Conservation (phyloP, 768 basidiomycete genomes). For the Candolleomyces eurysporus region DNA sequence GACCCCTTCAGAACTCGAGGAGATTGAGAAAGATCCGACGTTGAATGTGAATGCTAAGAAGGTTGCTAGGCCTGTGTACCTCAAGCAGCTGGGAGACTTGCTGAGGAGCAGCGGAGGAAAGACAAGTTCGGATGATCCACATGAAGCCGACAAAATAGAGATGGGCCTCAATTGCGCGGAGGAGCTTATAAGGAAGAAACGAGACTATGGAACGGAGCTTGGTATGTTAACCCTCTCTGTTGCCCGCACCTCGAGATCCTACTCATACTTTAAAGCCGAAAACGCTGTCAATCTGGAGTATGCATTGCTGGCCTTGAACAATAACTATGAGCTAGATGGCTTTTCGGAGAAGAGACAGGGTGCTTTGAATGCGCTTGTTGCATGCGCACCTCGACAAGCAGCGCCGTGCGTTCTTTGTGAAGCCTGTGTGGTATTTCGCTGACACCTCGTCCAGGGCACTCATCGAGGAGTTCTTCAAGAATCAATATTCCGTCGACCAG, state of each 20-base stretch:
- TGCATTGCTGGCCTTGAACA: slow-evolving; percentile 68
- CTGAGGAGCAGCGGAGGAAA: slow-evolving; percentile 59
- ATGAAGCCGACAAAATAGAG: slow-evolving; percentile 75
- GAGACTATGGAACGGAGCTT: slow-evolving; percentile 83
- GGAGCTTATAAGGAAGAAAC: slow-evolving; percentile 80
- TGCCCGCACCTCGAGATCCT: not conserved
- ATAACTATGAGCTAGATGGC: slow-evolving; percentile 80
- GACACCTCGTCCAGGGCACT: slow-evolving; percentile 50
- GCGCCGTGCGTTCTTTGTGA: slow-evolving; percentile 68
- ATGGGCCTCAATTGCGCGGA: slow-evolving; percentile 80
- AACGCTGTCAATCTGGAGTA: slow-evolving; percentile 83
- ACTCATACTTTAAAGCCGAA: slow-evolving; percentile 56
- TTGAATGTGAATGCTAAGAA: slow-evolving; percentile 69
- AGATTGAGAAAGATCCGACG: slow-evolving; percentile 84
- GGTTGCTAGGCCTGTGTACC: slow-evolving; percentile 82
- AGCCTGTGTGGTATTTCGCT: not conserved
- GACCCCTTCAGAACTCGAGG: slow-evolving; percentile 74
- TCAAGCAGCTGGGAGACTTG: slow-evolving; percentile 78
- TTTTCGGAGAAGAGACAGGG: slow-evolving; percentile 79
- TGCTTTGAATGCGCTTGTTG: slow-evolving; percentile 75
- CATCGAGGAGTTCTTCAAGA: slow-evolving; percentile 91
- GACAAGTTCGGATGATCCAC: slow-evolving; percentile 51
- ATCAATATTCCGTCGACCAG: slow-evolving; percentile 87
- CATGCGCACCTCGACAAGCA: slow-evolving; percentile 72
- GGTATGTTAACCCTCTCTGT: slow-evolving; percentile 45